Evolutionary conservation across 163 green algal genomes (phyloP), one percentile per base, ranked within the genome.

Genomic region (Chloromonas sp.): DNA sequence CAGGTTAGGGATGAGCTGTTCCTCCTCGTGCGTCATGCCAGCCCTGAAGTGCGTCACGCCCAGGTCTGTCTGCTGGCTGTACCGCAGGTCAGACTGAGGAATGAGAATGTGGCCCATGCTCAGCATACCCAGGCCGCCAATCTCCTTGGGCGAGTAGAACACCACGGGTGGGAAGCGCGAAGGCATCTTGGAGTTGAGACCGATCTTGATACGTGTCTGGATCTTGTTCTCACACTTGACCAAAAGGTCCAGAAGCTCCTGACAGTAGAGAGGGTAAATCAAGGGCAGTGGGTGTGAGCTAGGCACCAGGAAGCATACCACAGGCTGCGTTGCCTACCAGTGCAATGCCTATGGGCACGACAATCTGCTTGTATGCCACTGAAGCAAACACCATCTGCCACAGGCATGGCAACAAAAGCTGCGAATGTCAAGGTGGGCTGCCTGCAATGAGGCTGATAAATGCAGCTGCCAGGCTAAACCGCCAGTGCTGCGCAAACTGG

Each of bases 161-260:
- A 99, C 94, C 60, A 99, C 97, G 13, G 97, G 97, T n/a, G 97
- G 97, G 94, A 99, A 99, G 70, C 97, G 92, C 0, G 90, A 96
- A 81, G 96, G 96, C 96, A 98, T 99, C 93, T 99, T 99, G 85
- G 95, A 98, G 94, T 99, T 99, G 82, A 99, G 93, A 62, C 97
- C 97, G 87, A 99, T 99, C 95, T 92, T 92, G 86, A 92, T 92
- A 62, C 95, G 92, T 71, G 97, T 99, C 93, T 99, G 97, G 88
- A 99, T 99, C 93, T 99, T 99, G 93, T 99, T 99, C 93, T 99
- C 97, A 86, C 96, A 99, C 95, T 99, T 99, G 83, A 99, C 97
- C 88, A 99, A 92, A 88, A 99, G 90, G 90, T 99, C 97, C 85
- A 99, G 94, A 87, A 99, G 94, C 95, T 99, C 97, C 86, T 94